Conservation (phyloP, 176 grass and related monocot genomes). For the Chloris gayana region DNA sequence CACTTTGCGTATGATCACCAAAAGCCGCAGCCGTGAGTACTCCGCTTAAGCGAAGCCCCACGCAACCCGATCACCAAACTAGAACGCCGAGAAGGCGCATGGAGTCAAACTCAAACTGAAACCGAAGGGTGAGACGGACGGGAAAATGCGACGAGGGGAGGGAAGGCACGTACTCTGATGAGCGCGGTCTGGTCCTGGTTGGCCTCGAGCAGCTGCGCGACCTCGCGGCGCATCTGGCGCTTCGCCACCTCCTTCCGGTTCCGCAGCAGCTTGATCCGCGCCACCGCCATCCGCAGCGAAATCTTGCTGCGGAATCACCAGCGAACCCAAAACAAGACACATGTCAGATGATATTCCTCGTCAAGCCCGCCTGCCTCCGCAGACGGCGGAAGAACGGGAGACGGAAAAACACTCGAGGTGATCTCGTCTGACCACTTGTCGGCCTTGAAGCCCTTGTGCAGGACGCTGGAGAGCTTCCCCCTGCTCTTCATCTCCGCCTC, state of each 20-base stretch:
- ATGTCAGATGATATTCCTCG: not conserved
- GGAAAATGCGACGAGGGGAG: not conserved
- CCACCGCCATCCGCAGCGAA: slow-evolving; percentile 77
- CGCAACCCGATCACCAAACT: not conserved
- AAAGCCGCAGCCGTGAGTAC: not conserved
- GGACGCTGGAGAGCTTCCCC: slow-evolving; percentile 76
- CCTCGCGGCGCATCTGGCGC: slow-evolving; percentile 73
- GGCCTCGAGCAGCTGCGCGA: slow-evolving; percentile 78
- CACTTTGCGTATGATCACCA: not conserved
- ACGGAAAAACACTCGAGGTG: not conserved
- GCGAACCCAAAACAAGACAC: not conserved
- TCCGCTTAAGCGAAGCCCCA: not conserved
- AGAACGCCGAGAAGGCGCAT: not conserved
- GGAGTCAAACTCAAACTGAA: not conserved
- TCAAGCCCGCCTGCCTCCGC: not conserved
- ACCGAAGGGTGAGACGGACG: not conserved
- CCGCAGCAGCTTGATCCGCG: slow-evolving; percentile 87
- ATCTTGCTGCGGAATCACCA: slow-evolving; percentile 67
- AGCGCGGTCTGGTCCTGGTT: slow-evolving; percentile 88
- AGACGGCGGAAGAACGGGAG: not conserved
- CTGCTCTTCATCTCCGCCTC: slow-evolving; percentile 51
- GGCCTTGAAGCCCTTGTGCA: slow-evolving; percentile 89
- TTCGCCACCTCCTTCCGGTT: slow-evolving; percentile 71
- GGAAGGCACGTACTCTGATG: slow-evolving; percentile 55
- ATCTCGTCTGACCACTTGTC: slow-evolving; percentile 79